Evolutionary conservation across 768 basidiomycete genomes (phyloP).

Genomic region (Lactarius quietus): DNA sequence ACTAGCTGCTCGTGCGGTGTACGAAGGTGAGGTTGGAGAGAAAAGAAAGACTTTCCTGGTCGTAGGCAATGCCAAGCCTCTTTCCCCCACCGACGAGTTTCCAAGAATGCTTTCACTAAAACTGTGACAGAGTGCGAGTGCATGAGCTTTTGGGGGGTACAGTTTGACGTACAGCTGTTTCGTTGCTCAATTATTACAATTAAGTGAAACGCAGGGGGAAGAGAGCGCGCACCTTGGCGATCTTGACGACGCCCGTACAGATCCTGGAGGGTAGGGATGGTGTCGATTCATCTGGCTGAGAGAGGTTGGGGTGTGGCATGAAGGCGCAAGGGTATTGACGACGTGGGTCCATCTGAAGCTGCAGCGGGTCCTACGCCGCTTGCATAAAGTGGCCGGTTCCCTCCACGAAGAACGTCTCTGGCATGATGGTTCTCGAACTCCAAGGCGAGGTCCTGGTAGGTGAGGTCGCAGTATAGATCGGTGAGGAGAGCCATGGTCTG

Average conservation of each 20-base stretch:
- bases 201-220: conserved; percentile 19
- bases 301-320: conserved; percentile 10
- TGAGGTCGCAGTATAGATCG: conserved; percentile 91
- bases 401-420: conserved; percentile 77
- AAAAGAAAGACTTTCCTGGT: conserved; percentile 45
- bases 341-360: conserved; percentile 62
- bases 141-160: conserved; percentile 76
- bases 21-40: conserved; percentile 25
- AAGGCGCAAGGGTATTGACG: neutral
- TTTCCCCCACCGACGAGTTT: conserved; percentile 68
- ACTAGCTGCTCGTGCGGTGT: conserved; percentile 62
- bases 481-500: conserved; percentile 75
- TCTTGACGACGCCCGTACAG: conserved; percentile 86
- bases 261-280: conserved; percentile 86
- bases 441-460: conserved; percentile 92
- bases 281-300: conserved; percentile 71
- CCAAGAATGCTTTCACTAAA: conserved; percentile 92
- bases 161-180: conserved; percentile 73
- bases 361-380: conserved; percentile 70
- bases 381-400: conserved; percentile 68
- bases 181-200: neutral
- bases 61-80: conserved; percentile 67
- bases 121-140: conserved; percentile 59
- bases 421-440: conserved; percentile 86
- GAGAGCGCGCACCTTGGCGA: conserved; percentile 64